These are phyloP conservation scores for Trichoderma harzianum DNA, from an alignment of 2,329 filamentous ascomycete species.

Conservation along the genomic window DNA sequence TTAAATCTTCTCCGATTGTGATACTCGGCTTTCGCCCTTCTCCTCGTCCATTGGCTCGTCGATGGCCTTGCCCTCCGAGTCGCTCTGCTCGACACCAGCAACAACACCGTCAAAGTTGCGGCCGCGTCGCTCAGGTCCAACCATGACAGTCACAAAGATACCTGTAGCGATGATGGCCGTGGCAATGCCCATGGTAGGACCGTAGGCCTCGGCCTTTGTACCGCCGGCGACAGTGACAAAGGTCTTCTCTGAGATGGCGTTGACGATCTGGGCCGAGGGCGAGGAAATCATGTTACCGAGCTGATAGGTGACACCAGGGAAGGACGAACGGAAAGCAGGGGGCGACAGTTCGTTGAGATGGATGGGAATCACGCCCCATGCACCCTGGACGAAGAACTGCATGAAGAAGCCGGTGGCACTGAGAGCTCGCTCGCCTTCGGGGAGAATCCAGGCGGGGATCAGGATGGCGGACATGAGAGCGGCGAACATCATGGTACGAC, in stretches of 20 bases:
- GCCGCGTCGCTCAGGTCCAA: conserved; percentile 73
- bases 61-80: conserved; percentile 25
- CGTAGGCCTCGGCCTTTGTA: conserved; percentile 63
- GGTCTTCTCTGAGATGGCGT: conserved; percentile 64
- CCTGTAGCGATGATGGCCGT: conserved; percentile 73
- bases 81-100: conserved; percentile 32
- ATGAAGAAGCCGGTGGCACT: conserved; percentile 66
- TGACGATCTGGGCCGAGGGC: conserved; percentile 73
- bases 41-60: conserved; percentile 29
- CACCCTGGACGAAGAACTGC: conserved; percentile 63
- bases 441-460: conserved; percentile 70
- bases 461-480: conserved; percentile 58
- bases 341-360: conserved; percentile 73
- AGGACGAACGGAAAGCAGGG: conserved; percentile 65
- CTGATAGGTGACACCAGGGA: conserved; percentile 68
- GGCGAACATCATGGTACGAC: conserved; percentile 61
- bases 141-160: conserved; percentile 62
- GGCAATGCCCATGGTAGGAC: conserved; percentile 70
- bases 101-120: conserved; percentile 62
- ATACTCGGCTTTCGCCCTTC: conserved; percentile 22
- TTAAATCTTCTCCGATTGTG: background rate
- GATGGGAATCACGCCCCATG: conserved; percentile 67
- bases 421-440: conserved; percentile 55
- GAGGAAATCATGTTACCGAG: conserved; percentile 72
- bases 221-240: conserved; percentile 54